These are phyloP conservation scores for Chrysanthemum seticuspe DNA, from an alignment of 129 eudicot species.

Conservation along the genomic window DNA sequence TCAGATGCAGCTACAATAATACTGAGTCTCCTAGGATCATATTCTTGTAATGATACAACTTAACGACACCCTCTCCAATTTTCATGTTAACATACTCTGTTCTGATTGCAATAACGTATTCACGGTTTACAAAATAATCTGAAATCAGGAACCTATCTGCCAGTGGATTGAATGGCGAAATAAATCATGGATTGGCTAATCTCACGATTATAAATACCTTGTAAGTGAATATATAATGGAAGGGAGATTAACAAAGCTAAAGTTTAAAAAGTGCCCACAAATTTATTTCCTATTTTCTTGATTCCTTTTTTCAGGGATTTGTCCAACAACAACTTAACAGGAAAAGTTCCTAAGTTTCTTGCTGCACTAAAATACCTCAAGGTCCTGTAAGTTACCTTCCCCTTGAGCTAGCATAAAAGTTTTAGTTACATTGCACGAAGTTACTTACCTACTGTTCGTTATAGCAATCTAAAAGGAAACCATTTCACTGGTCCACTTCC, in stretches of 20 bases:
- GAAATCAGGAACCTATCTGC: slow-evolving; percentile 46
- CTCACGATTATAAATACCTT: slow-evolving; percentile 43
- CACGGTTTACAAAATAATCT: not conserved
- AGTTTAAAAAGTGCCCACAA: not conserved
- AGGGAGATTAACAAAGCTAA: not conserved
- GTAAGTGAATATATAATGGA: slow-evolving; percentile 34
- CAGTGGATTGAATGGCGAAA: slow-evolving; percentile 45
- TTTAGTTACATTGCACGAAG: not conserved
- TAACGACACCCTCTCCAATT: too few species aligned
- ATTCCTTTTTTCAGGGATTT: slow-evolving; percentile 45
- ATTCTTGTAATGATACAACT: slow-evolving; percentile 28
- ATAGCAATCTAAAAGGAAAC: slow-evolving; percentile 51
- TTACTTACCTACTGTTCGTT: not conserved
- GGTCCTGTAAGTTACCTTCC: slow-evolving; percentile 42
- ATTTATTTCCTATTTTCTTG: not conserved
- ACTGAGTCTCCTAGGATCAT: slow-evolving; percentile 22
- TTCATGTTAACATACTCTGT: not conserved
- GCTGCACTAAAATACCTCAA: slow-evolving; percentile 28
- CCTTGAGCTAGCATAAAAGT: not conserved
- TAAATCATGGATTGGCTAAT: slow-evolving; percentile 39
- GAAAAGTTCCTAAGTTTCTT: slow-evolving; percentile 48
- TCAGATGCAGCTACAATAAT: slow-evolving; percentile 32
- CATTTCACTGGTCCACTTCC: slow-evolving; percentile 48
- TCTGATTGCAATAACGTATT: not conserved
- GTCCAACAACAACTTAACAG: slow-evolving; percentile 48